Evolutionary conservation across 106 monocot species (phyloP).

Genomic region (Allium sativum): DNA sequence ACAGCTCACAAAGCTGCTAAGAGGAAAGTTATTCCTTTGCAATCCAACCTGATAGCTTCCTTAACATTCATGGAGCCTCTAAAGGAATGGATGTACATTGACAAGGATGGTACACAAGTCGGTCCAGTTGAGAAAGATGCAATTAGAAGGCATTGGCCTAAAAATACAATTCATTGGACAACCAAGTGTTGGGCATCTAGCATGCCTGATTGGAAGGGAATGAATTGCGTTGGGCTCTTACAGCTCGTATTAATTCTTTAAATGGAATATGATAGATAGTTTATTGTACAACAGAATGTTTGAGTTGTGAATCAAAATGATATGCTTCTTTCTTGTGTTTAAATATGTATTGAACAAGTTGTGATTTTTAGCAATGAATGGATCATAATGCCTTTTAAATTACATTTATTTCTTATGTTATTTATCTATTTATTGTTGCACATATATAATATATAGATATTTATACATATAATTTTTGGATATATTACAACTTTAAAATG

Average conservation of each 20-base stretch:
- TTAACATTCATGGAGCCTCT: conserved; percentile 95
- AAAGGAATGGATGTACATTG: conserved; percentile 93
- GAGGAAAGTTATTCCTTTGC: conserved; percentile 84
- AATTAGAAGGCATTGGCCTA: conserved; percentile 82
- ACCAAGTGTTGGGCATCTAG: conserved; percentile 89
- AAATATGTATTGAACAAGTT: too few species aligned
- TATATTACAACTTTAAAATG: too few species aligned
- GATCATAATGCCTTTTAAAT: too few species aligned
- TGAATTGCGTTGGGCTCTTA: conserved; percentile 90
- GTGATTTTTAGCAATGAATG: too few species aligned
- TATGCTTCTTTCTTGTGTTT: too few species aligned
- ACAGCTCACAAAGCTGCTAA: conserved; percentile 88
- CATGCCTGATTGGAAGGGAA: conserved; percentile 90
- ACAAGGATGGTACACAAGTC: conserved; percentile 60
- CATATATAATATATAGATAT: too few species aligned
- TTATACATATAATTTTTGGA: too few species aligned
- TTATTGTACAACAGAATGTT: too few species aligned
- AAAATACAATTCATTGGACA: conserved; percentile 79
- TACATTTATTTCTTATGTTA: too few species aligned
- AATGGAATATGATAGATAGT: too few species aligned
- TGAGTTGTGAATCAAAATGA: too few species aligned
- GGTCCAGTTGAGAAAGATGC: conserved; percentile 95
- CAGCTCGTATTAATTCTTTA: conserved; percentile 56
- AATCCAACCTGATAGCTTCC: conserved; percentile 93
- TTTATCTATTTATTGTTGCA: too few species aligned